Evolutionary conservation across 306 rosid species (phyloP).

Genomic region (Corylus heterophylla): DNA sequence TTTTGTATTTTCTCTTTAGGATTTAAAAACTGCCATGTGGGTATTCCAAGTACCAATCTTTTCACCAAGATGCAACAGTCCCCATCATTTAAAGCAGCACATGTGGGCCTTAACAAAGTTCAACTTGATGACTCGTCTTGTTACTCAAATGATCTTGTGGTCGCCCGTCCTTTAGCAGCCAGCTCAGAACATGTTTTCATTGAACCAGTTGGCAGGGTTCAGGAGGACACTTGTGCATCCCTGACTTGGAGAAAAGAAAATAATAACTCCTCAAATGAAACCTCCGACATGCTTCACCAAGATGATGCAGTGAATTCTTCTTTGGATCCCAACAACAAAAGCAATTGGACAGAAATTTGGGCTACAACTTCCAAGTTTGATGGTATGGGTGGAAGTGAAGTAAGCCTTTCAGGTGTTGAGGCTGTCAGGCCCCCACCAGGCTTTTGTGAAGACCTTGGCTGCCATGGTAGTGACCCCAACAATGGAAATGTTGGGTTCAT

Average conservation of each 20-base stretch:
- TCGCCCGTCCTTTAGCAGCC: slow-evolving; percentile 40
- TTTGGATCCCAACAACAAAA: slow-evolving; percentile 21
- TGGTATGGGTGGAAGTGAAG: slow-evolving; percentile 28
- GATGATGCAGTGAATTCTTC: slow-evolving; percentile 29
- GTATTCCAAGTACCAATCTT: slow-evolving; percentile 11
- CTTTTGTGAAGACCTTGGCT: slow-evolving; percentile 19
- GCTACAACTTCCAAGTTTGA: slow-evolving; percentile 14
- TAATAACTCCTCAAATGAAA: slow-evolving; percentile 28
- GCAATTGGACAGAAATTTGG: slow-evolving; percentile 20
- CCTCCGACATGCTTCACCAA: slow-evolving; percentile 26
- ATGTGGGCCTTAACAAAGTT: slow-evolving; percentile 56
- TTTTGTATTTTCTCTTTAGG: slow-evolving; percentile 27
- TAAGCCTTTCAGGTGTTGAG: slow-evolving; percentile 18
- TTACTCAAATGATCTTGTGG: slow-evolving; percentile 44
- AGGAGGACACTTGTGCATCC: slow-evolving; percentile 21
- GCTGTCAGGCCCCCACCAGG: slow-evolving; percentile 13
- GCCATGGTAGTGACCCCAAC: slow-evolving; percentile 9
- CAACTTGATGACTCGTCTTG: slow-evolving; percentile 41
- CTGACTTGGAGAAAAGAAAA: slow-evolving; percentile 15
- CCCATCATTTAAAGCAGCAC: slow-evolving; percentile 25
- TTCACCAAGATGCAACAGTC: slow-evolving; percentile 23
- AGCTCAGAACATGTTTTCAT: slow-evolving; percentile 31
- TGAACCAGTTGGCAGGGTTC: slow-evolving; percentile 28
- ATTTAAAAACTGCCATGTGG: slow-evolving; percentile 18
- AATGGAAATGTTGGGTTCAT: slow-evolving; percentile 11